Evolutionary conservation across 345 rosid species (phyloP).

Genomic region (Corchorus capsularis): DNA sequence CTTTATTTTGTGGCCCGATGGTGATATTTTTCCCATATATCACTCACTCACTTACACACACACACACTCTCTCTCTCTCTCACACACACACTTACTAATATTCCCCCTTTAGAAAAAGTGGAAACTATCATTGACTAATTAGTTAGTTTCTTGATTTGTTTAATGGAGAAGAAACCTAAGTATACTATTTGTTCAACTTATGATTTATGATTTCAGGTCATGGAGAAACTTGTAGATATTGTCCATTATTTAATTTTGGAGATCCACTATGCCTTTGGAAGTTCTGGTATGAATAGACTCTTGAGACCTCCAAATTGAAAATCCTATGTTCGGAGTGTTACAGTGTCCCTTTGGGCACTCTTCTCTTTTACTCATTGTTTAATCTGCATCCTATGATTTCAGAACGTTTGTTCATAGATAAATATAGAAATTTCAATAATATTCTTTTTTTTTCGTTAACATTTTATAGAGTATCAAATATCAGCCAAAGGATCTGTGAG

Average conservation of each 20-base stretch:
- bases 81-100: background rate
- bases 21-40: background rate
- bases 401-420: background rate
- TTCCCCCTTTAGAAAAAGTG: background rate
- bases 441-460: background rate
- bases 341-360: too few species aligned
- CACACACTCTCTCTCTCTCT: background rate
- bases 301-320: too few species aligned
- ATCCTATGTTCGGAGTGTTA: too few species aligned
- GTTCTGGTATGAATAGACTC: conserved; percentile 48
- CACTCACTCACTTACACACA: background rate
- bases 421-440: background rate
- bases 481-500: conserved; percentile 32
- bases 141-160: background rate
- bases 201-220: conserved; percentile 54
- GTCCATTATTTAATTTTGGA: conserved; percentile 82
- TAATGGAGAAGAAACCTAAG: background rate
- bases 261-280: conserved; percentile 70
- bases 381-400: too few species aligned
- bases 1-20: background rate
- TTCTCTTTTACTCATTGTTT: too few species aligned
- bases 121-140: background rate
- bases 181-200: conserved; percentile 2
- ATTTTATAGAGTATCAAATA: conserved; percentile 12
- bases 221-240: conserved; percentile 96